Base-by-base conservation (phyloP, 176 grass and related monocot genomes). In the Ensete ventricosum region DNA sequence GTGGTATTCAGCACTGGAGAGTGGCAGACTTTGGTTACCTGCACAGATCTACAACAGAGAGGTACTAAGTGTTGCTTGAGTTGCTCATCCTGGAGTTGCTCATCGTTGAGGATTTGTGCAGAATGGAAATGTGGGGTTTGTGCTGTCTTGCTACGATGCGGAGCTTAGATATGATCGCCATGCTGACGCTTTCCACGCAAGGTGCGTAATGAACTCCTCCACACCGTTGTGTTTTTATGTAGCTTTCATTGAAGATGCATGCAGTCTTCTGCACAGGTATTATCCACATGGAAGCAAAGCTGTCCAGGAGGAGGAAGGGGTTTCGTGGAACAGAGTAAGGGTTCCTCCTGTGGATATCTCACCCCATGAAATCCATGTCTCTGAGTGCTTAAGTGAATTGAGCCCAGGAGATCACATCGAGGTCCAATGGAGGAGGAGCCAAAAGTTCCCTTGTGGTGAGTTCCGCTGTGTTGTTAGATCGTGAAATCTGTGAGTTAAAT, bases 401-500 rank as follows among this genome's bases (percentile, higher is more conserved):
- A 73, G 76, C 14, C 92, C 92, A 0, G 89, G 86, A 2, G 84
- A 92, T 59, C 86, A 92, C 64, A 92, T 96, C 34, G 92, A 96
- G 80, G 89, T 96, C 66, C 92, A 96, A 73, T 96, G 92, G 92
- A 83, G 92, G 69, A 96, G 85, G 81, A 96, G 85, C 84, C 87
- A 96, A 76, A 89, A 96, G n/a, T 96, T 89, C 65, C 92, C 92
- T 48, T 96, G 89, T 60, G 92, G 92, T 96, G 86, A 5, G 70
- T 25, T 34, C 43, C 17, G 12, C 9, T 13, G 64, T 24, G 3
- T 55, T 24, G 3, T 55, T 16, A 72, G 75, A 75, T 71, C 19
- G 71, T 23, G 17, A 34, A 21, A 24, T 58, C 64, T 43, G 50
- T 69, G 81, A 43, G 34, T 43, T 6, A n/a, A n/a, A n/a, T n/a